Evolutionary conservation across 164 flowering plant genomes (phyloP).

Genomic region (Annona cherimola): DNA sequence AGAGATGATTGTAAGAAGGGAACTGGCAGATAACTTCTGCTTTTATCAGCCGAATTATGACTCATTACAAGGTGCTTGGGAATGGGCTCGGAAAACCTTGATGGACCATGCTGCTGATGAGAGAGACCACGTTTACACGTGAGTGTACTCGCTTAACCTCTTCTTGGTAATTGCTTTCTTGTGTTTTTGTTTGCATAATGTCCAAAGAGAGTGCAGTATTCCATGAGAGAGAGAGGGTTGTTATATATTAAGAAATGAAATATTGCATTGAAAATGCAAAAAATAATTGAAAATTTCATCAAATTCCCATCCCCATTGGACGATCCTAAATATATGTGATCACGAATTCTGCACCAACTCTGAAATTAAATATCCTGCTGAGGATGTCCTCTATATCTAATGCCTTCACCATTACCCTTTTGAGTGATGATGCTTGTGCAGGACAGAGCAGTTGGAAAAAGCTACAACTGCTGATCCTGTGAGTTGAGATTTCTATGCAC

Average conservation of each 20-base stretch:
- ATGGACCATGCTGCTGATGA: constrained; percentile 83
- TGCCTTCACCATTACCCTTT: neutral
- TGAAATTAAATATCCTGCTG: no score
- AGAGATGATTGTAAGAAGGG: constrained; percentile 89
- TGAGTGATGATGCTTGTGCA: constrained; percentile 26
- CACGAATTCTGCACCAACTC: no score
- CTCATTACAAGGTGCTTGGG: constrained; percentile 86
- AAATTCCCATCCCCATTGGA: no score
- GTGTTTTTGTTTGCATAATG: neutral
- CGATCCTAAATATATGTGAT: no score
- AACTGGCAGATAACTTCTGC: constrained; percentile 95
- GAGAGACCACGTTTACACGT: constrained; percentile 86
- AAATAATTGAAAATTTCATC: no score
- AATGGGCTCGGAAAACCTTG: constrained; percentile 88
- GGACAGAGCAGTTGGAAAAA: constrained; percentile 87
- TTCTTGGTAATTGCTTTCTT: neutral
- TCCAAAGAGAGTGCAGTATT: no score
- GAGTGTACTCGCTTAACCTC: constrained; percentile 20
- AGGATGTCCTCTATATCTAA: no score
- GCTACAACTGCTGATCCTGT: constrained; percentile 92
- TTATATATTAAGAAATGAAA: no score
- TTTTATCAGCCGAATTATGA: constrained; percentile 86
- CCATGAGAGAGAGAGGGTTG: no score
- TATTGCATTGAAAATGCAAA: no score
- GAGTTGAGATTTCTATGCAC: constrained; percentile 22